Conservation (phyloP, 2,329 filamentous ascomycete genomes). For the Colletotrichum truncatum region DNA sequence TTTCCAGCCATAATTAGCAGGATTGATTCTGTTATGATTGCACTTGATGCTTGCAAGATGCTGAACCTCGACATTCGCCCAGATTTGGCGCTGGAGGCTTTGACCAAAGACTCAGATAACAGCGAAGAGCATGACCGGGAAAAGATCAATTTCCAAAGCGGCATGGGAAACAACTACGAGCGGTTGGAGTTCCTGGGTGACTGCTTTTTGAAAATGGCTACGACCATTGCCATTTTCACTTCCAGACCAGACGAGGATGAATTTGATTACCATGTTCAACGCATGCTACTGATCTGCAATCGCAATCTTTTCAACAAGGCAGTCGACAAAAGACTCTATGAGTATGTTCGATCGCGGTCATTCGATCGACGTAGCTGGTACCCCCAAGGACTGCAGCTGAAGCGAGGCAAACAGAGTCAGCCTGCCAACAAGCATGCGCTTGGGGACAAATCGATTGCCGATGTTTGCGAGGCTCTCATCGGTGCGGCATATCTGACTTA, state of each 20-base stretch:
- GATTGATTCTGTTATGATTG: slow-evolving; percentile 83
- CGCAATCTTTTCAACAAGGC: slow-evolving; percentile 86
- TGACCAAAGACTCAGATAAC: slow-evolving; percentile 93
- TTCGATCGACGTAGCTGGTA: slow-evolving; percentile 92
- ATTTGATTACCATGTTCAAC: slow-evolving; percentile 86
- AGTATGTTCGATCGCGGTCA: slow-evolving; percentile 83
- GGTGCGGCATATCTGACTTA: slow-evolving; percentile 77
- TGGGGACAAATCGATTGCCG: slow-evolving; percentile 89
- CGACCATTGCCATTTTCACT: slow-evolving; percentile 86
- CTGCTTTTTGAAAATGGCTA: slow-evolving; percentile 94
- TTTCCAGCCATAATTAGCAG: slow-evolving; percentile 88
- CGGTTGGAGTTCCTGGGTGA: slow-evolving; percentile 93
- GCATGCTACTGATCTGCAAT: slow-evolving; percentile 93
- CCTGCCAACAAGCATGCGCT: slow-evolving; percentile 70
- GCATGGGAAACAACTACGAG: slow-evolving; percentile 96
- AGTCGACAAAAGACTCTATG: slow-evolving; percentile 69
- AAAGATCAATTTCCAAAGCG: slow-evolving; percentile 78
- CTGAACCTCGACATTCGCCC: slow-evolving; percentile 73
- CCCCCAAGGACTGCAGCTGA: slow-evolving; percentile 78
- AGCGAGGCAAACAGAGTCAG: slow-evolving; percentile 74
- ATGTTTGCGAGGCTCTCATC: slow-evolving; percentile 94
- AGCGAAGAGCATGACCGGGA: slow-evolving; percentile 75
- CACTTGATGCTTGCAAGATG: slow-evolving; percentile 75
- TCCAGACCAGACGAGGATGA: slow-evolving; percentile 82
- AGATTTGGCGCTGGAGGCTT: slow-evolving; percentile 81